Evolutionary conservation across 163 green algal genomes (phyloP), one percentile per base, ranked within the genome.

Genomic region (Scenedesmus sp.): DNA sequence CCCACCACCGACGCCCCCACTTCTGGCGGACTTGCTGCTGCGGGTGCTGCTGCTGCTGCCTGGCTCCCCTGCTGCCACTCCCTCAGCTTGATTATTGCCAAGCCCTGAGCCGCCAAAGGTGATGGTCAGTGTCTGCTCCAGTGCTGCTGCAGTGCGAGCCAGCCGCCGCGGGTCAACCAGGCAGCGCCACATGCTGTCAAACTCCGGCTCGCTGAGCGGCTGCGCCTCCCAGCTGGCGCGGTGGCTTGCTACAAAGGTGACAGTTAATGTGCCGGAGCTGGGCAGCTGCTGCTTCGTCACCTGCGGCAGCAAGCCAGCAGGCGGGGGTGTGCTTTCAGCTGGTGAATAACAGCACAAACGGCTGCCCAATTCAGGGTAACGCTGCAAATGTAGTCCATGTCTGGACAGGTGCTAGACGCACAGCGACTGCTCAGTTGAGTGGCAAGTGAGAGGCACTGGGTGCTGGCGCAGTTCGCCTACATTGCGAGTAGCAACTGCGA

Each of bases 241-340:
- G 77, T 91, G 87, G 46, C 82, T 91, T 54, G 76, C 59, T 2
- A 77, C 57, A 79, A 91, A 91, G 0, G 74, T 64, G 6, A 91
- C 57, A 2, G 4, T 23, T 2, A 91, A 23, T 8, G 34, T 55
- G 26, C 87, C 87, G 5, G 57, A 60, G 74, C 87, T 91, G 73
- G 87, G 87, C 73, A 91, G 34, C 73, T 87, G 73, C 87, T 91
- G 87, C 73, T 91, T 91, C 46, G 74, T 91, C 10, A 91, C 62
- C 84, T 89, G 84, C 20, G 57, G 4, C 34, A 59, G 3, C 34
- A 84, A 7, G 12, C 34, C 15, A 77, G 18, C 66, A 77, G 4
- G n/a, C n/a, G n/a, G n/a, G n/a, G n/a, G n/a, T n/a, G n/a, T n/a
- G n/a, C n/a, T n/a, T n/a, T n/a, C n/a, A n/a, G n/a, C n/a, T n/a